phyloP scores from a whole-genome alignment of 257 asterid genomes.

The Nyctanthes arbortristis region DNA sequence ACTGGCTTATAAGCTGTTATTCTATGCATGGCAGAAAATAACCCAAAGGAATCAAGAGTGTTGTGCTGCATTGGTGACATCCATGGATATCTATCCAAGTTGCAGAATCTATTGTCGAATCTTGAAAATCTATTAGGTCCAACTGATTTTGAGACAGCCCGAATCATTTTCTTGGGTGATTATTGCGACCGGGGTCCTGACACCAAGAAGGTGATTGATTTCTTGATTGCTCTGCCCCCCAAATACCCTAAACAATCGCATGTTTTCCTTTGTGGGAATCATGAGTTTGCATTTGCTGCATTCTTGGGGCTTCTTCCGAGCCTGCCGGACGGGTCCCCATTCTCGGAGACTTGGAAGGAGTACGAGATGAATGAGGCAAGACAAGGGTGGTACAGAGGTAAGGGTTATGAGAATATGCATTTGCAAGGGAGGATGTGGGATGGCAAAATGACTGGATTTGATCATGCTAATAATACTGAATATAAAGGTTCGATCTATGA shows the following conservation, averaged over 20 bases:
- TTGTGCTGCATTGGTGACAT: slow-evolving; percentile 82
- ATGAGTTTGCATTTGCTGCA: slow-evolving; percentile 84
- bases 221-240: slow-evolving; percentile 67
- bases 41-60: slow-evolving; percentile 44
- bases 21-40: slow-evolving; percentile 20
- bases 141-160: slow-evolving; percentile 70
- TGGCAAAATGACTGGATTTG: slow-evolving; percentile 65
- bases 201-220: slow-evolving; percentile 64
- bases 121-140: slow-evolving; percentile 57
- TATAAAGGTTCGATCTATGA: slow-evolving; percentile 87
- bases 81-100: slow-evolving; percentile 76
- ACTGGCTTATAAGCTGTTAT: neutral
- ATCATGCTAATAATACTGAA: slow-evolving; percentile 60
- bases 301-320: slow-evolving; percentile 75
- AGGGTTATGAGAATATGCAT: slow-evolving; percentile 83
- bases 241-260: slow-evolving; percentile 82
- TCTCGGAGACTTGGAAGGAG: slow-evolving; percentile 86
- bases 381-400: slow-evolving; percentile 87
- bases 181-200: slow-evolving; percentile 88
- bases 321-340: slow-evolving; percentile 72
- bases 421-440: slow-evolving; percentile 96
- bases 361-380: slow-evolving; percentile 73
- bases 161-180: slow-evolving; percentile 83
- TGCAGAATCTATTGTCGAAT: slow-evolving; percentile 72
- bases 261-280: slow-evolving; percentile 87